Evolutionary conservation across 495 filamentous ascomycete genomes (phyloP).

Genomic region (Collariella sp.): DNA sequence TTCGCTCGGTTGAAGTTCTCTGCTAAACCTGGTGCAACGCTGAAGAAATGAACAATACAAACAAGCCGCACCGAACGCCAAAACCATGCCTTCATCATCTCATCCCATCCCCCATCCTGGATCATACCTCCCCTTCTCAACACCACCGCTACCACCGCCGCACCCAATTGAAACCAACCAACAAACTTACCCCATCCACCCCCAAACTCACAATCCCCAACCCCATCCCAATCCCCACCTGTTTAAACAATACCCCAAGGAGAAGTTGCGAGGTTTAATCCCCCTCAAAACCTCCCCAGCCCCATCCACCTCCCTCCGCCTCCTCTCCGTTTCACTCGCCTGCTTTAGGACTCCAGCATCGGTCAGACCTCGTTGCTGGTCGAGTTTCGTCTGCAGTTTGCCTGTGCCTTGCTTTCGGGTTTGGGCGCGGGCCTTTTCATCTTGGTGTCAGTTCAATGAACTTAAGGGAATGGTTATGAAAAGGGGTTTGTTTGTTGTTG

Average conservation of each 20-base stretch:
- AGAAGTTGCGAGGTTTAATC: slow-evolving; percentile 40
- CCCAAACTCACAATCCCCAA: too few species aligned
- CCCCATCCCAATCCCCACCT: too few species aligned
- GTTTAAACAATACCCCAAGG: too few species aligned
- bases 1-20: too few species aligned
- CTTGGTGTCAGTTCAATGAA: too few species aligned
- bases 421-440: slow-evolving; percentile 34
- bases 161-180: too few species aligned
- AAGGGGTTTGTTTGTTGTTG: background rate
- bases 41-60: background rate
- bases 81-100: background rate
- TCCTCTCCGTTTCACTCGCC: slow-evolving; percentile 47
- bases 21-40: too few species aligned
- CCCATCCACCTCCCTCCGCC: slow-evolving; percentile 50
- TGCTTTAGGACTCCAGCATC: slow-evolving; percentile 49
- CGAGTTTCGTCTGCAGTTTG: slow-evolving; percentile 38
- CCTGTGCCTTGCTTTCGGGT: slow-evolving; percentile 43
- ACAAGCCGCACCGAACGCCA: background rate
- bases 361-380: slow-evolving; percentile 54
- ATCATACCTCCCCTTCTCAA: too few species aligned
- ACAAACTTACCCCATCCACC: too few species aligned
- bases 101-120: too few species aligned
- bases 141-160: too few species aligned
- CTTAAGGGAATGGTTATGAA: background rate
- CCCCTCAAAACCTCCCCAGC: slow-evolving; percentile 43